Evolutionary conservation across 73 alveolate species (phyloP), one percentile per base, ranked within the genome.

Genomic region (Paramecium caudatum): DNA sequence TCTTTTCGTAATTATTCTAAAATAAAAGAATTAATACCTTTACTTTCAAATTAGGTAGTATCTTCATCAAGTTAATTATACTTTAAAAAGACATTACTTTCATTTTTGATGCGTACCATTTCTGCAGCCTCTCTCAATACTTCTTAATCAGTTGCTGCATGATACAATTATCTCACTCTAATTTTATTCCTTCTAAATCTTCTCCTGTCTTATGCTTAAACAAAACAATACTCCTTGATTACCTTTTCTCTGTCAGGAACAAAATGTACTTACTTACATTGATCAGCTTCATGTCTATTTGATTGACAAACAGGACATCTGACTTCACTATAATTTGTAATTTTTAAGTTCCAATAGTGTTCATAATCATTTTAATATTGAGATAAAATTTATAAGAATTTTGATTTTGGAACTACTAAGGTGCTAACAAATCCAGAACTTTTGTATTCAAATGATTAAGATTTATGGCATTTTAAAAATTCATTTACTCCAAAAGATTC

Each of bases 351-450:
- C 62, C 88, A 74, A 74, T 41, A 74, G 0, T 5, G 15, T 17
- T 74, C 88, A 5, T 41, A 74, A 41, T 74, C 88, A 0, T 33
- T 21, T 74, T 37, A 6, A 43, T 74, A 37, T 39, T 39, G 16
- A 39, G n/a, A 17, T 39, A 74, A 3, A 9, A 74, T 74, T 45
- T 13, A 4, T 10, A 17, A 21, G 15, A 74, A 37, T 12, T 41
- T 74, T 3, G 23, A 12, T 27, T n/a, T 39, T n/a, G 88, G 68
- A 17, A 74, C 19, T 74, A 74, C 65, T 45, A 74, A 39, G 9
- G 47, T 45, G 16, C 88, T 74, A 1, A 43, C 65, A 74, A 74
- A 74, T 41, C 65, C 62, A 16, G 88, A 74, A 21, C 55, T 74
- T 16, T 74, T 74, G 15, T 74, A 74, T 68, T 55, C 80, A 15